Base-by-base conservation (phyloP, 176 grass and related monocot species). In the Microstegium vimineum region DNA sequence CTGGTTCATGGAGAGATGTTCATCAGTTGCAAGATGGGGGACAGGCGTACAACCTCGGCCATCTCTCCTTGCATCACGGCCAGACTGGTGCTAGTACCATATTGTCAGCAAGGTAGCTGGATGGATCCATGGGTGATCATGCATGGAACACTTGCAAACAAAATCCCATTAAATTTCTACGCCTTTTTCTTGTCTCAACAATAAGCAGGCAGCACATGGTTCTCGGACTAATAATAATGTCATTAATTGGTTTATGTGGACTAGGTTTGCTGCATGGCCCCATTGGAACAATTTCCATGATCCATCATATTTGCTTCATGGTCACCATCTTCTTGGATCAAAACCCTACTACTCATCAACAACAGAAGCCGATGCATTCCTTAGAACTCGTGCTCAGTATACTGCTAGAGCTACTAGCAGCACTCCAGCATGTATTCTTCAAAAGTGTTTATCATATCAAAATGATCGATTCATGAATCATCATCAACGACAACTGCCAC, bases 41-140 rank as follows among this genome's bases (percentile, higher is more conserved):
- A 62, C 85, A 76, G 37, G 78, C 45, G 78, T 70, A 87, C 85
- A 82, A 14, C 49, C n/a, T 76, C 22, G 71, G 71, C 51, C 74
- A 79, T 83, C 73, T 75, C 18, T 37, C 83, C 22, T 49, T 86
- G 46, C 79, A 74, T 86, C 83, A 86, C 43, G 51, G 59, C 60
- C 79, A 82, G 76, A 75, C 45, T 69, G 75, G 27, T 71, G 36
- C 74, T 41, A 28, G 81, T 54, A 68, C 57, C 20, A 77, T 82
- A 10, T 71, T 72, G 66, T 62, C 87, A 76, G 66, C 82, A 63
- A 89, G 82, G 87, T 89, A 89, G 87, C 76, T 85, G 76, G 82
- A 59, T 66, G 8, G 35, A 26, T 36, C 45, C 43, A 41, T 67
- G 33, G 22, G 36, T 28, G n/a, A 5, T 68, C 33, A 30, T 61